Evolutionary conservation across 495 filamentous ascomycete species (phyloP), one percentile per base, ranked within the genome.

Genomic region (Mycothermus thermophilus): DNA sequence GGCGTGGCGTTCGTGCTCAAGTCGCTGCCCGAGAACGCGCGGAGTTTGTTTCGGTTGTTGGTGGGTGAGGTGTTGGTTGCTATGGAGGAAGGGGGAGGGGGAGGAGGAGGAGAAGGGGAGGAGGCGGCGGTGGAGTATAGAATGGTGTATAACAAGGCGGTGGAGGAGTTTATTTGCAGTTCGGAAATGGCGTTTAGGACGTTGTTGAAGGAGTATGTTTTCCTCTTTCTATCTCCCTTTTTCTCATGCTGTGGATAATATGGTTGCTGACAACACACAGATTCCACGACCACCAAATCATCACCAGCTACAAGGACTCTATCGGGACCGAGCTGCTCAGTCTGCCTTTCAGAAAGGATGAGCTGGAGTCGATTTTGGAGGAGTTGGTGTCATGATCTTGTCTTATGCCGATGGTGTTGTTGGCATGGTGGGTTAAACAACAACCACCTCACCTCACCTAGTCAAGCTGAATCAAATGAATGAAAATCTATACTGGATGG

Each of bases 211-310:
- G 90, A 97, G 71, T 84, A 59, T 31, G 78, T 59, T 18, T 6
- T 11, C 11, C 22, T 6, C 22, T 25, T 25, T 25, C 6, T 25
- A 6, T 6, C 6, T 31, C 21, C 21, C 30, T 30, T 24, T 30
- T 13, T 23, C 26, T 21, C n/a, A n/a, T n/a, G n/a, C n/a, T n/a
- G n/a, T n/a, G n/a, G n/a, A n/a, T n/a, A 16, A 31, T 16, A 17
- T 11, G 15, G 8, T 20, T 9, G 36, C 57, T 62, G 36, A 66
- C 45, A 18, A 1, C 4, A 8, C 9, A 15, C 44, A 79, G 74
- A 55, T 93, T 97, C 56, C 82, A 93, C 51, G 90, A 97, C 46
- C 90, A 97, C 59, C 83, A 93, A 47, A 96, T 96, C 79, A 75
- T 97, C 39, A 80, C 79, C 14, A 84, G 77, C 35, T 73, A 78